These are phyloP conservation scores for Aureobasidium melanogenum DNA, from an alignment of 2,329 filamentous ascomycete genomes.

Conservation along the genomic window DNA sequence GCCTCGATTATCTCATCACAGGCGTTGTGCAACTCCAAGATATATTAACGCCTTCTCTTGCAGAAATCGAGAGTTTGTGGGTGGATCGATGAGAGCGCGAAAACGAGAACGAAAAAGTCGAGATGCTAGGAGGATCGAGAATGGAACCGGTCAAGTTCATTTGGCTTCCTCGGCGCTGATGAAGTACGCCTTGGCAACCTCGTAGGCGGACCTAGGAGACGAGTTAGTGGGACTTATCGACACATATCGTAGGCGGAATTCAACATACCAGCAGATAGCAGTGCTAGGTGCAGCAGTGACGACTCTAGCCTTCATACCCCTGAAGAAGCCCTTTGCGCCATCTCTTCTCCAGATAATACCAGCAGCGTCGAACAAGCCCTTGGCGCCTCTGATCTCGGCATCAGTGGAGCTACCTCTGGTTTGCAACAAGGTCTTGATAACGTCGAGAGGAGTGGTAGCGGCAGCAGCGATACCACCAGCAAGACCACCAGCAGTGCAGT, in stretches of 20 bases:
- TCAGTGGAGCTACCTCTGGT: conserved; percentile 80
- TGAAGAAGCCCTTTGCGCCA: conserved; percentile 81
- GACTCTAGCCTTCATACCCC: conserved; percentile 81
- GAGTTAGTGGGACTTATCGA: conserved; percentile 13
- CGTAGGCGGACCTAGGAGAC: conserved; percentile 50
- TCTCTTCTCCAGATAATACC: conserved; percentile 74
- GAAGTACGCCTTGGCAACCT: conserved; percentile 62
- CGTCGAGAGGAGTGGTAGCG: conserved; percentile 90
- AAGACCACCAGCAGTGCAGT: conserved; percentile 84
- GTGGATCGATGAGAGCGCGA: background rate
- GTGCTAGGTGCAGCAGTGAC: conserved; percentile 98
- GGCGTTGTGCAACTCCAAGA: background rate
- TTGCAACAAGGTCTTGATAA: conserved; percentile 95
- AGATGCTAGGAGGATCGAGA: background rate
- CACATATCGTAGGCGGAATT: background rate
- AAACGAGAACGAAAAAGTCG: background rate
- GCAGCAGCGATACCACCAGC: conserved; percentile 91
- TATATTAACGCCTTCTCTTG: background rate
- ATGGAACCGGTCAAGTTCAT: conserved; percentile 11
- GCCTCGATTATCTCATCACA: background rate
- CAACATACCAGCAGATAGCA: conserved; percentile 87
- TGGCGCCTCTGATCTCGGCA: conserved; percentile 73
- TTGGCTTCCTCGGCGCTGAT: conserved; percentile 33
- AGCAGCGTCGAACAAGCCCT: conserved; percentile 70
- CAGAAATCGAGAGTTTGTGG: background rate